Base-by-base conservation (phyloP, 495 filamentous ascomycete species). In the Xylaria curta region DNA sequence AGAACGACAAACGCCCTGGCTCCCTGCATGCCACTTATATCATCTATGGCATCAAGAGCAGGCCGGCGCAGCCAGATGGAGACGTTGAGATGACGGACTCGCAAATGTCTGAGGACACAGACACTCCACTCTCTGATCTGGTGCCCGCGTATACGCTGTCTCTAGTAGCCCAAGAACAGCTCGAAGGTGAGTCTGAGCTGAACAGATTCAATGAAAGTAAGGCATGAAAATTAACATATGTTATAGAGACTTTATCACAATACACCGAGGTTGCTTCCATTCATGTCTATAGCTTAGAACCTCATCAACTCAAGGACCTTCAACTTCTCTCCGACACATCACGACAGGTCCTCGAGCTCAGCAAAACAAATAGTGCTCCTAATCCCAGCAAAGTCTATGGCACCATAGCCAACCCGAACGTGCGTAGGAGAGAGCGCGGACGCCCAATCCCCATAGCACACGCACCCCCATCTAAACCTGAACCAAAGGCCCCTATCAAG, bases 11-110 rank as follows among this genome's bases (percentile, higher is more conserved):
- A 78, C 92, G 89, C 56, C 89, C 93, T 0, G 86, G 87, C 15
- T 88, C 86, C 46, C 86, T 98, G 49, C 90, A 95, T 82, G 95
- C 96, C 67, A 97, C 94, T 21, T 99, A 97, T 78, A 82, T 98
- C 59, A 76, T 98, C 31, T 90, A 91, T 67, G 96, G 96, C 26
- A 81, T 75, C 68, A 87, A 78, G 71, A 79, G 76, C 74, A 63
- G 38, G 5, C 69, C 46, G 60, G 73, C 71, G 19, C 85, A 81
- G 56, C 81, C 86, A 68, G 88, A 89, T 71, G 90, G 87, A n/a
- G 92, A 97, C 76, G 87, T 88, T 12, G 83, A 91, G 54, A 93
- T 96, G 90, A 88, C 89, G 85, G 79, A 88, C 76, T 78, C 89
- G 85, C 82, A 83, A 68, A 51, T 56, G 65, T 70, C 68, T 28